These are phyloP conservation scores for Phlegmacium glaucopus DNA, from an alignment of 768 basidiomycete genomes.

Conservation along the genomic window DNA sequence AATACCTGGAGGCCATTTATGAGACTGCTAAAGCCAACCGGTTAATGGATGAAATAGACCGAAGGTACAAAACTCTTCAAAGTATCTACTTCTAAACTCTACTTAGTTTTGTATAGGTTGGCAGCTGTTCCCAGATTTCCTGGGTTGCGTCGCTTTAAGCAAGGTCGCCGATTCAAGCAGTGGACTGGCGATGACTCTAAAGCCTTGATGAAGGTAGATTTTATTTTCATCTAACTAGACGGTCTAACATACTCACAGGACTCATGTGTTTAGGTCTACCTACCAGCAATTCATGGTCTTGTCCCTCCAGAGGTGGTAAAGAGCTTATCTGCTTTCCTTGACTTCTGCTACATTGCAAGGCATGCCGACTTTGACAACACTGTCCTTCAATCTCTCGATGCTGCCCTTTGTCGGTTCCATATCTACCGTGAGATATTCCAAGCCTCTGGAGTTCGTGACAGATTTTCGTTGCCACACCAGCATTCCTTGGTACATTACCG, in stretches of 20 bases:
- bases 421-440: constrained; percentile 25
- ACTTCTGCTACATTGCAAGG: constrained; percentile 31
- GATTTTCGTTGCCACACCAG: constrained; percentile 20
- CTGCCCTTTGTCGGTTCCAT: constrained; percentile 20
- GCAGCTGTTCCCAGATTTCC: constrained; percentile 19
- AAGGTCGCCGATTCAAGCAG: constrained; percentile 27
- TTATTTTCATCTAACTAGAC: too few relatives aligned
- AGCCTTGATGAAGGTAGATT: constrained; percentile 31
- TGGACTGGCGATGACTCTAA: constrained; percentile 38
- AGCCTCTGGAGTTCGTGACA: constrained; percentile 8
- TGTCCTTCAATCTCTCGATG: constrained; percentile 1
- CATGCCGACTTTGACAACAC: constrained; percentile 7
- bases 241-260: too few relatives aligned
- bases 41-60: constrained; percentile 33
- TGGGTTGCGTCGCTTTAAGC: constrained; percentile 20
- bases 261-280: too few relatives aligned
- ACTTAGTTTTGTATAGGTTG: constrained; percentile 9
- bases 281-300: constrained; percentile 15
- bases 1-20: constrained; percentile 23
- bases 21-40: constrained; percentile 12
- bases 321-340: constrained; percentile 24
- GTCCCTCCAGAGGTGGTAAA: constrained; percentile 15
- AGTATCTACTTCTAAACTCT: not conserved
- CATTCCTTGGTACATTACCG: constrained; percentile 21
- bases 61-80: too few relatives aligned